These are phyloP conservation scores for Talaromyces sp. DNA, from an alignment of 2,329 filamentous ascomycete species.

Conservation along the genomic window DNA sequence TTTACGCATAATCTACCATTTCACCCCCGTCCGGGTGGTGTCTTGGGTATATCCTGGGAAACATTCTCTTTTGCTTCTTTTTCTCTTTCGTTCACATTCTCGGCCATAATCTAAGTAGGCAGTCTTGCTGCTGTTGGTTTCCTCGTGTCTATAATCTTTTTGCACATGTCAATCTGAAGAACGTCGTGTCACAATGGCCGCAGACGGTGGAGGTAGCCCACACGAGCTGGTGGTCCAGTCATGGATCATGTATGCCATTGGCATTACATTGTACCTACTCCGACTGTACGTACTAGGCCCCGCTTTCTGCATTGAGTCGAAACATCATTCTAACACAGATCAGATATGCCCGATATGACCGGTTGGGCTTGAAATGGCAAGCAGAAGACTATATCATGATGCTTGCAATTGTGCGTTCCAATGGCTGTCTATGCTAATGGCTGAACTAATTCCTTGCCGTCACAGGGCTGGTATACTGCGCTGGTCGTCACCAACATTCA, in stretches of 20 bases:
- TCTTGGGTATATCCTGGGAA: neutral
- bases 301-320: neutral
- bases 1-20: neutral
- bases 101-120: neutral
- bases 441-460: neutral
- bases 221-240: slow-evolving; percentile 13
- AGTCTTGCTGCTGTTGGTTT: neutral
- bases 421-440: neutral
- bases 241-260: slow-evolving; percentile 18
- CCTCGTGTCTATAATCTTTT: neutral
- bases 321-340: neutral
- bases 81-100: neutral
- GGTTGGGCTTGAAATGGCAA: slow-evolving; percentile 16
- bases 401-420: slow-evolving; percentile 1
- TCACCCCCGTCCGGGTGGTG: neutral
- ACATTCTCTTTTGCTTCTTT: neutral
- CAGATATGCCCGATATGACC: slow-evolving; percentile 15
- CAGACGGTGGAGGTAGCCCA: slow-evolving; percentile 14
- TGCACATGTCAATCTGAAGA: neutral
- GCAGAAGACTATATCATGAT: slow-evolving; percentile 16
- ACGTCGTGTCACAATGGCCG: slow-evolving; percentile 4
- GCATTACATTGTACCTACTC: slow-evolving; percentile 1
- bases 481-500: slow-evolving; percentile 18
- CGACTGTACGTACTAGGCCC: slow-evolving; percentile 2
- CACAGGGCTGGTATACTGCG: slow-evolving; percentile 17